Percentiles rank a stretch among this genome's conserved stretches.
phyloP scores from a whole-genome alignment of 306 rosid genomes.

The Cucumis melo region DNA sequence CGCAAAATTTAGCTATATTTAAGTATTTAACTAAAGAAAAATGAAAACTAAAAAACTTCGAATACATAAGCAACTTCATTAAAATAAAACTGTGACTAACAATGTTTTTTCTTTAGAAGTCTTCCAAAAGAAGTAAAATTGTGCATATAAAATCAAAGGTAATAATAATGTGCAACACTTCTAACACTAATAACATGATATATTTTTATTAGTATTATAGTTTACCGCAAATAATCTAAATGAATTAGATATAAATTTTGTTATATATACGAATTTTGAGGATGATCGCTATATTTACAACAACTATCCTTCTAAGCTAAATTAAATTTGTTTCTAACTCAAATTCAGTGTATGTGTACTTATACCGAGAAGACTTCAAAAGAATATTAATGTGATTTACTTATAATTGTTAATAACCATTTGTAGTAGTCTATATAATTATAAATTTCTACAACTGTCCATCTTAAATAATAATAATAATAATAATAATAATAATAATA shows the following conservation, averaged over 20 bases:
- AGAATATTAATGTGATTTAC: not conserved
- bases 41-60: too few relatives aligned
- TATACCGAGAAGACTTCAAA: not conserved
- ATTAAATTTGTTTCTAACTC: not conserved
- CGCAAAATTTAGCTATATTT: too few relatives aligned
- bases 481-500: too few relatives aligned
- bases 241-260: too few relatives aligned
- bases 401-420: not conserved
- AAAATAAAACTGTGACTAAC: too few relatives aligned
- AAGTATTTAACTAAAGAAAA: too few relatives aligned
- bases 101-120: not conserved
- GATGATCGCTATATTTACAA: too few relatives aligned
- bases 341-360: not conserved
- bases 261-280: too few relatives aligned
- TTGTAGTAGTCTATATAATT: not conserved
- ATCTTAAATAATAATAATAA: too few relatives aligned
- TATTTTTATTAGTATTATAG: too few relatives aligned
- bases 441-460: not conserved
- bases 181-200: too few relatives aligned
- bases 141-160: not conserved
- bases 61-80: not conserved
- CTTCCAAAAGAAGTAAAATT: not conserved
- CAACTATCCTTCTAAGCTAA: not conserved
- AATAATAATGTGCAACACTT: not conserved
- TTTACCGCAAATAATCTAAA: too few relatives aligned